A percentile compares a stretch with the other conserved stretches of the same genome.
Conservation (phyloP, 2,329 filamentous ascomycete genomes). For the Epichloe uncinata region DNA sequence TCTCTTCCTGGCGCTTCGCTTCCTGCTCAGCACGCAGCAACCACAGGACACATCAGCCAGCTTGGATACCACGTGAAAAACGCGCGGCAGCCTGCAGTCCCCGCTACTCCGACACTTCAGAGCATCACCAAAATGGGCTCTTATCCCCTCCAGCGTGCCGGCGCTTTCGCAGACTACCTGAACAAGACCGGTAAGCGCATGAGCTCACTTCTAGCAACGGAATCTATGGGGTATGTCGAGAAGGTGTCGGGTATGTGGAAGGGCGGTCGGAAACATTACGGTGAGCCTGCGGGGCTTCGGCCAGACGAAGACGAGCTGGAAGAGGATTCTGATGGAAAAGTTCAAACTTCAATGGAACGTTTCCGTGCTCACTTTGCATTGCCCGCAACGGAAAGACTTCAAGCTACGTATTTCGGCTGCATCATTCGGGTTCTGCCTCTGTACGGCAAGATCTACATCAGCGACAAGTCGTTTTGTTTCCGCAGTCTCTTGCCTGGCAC, state of each 20-base stretch:
- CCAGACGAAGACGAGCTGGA: conserved; percentile 43
- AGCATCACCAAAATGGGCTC: conserved; percentile 48
- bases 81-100: conserved; percentile 9
- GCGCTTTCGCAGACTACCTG: conserved; percentile 67
- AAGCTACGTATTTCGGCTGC: conserved; percentile 85
- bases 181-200: conserved; percentile 68
- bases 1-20: conserved; percentile 5
- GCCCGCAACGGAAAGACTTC: conserved; percentile 68
- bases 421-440: conserved; percentile 81
- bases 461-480: conserved; percentile 80
- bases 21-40: conserved; percentile 18
- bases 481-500: conserved; percentile 81
- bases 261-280: conserved; percentile 80
- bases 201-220: conserved; percentile 69
- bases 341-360: conserved; percentile 57
- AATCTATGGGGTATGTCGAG: conserved; percentile 92
- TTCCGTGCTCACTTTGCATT: conserved; percentile 86
- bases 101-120: conserved; percentile 31
- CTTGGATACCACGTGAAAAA: conserved; percentile 13
- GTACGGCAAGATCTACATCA: conserved; percentile 94
- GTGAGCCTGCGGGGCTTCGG: conserved; percentile 40
- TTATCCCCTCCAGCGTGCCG: conserved; percentile 73
- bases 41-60: conserved; percentile 25
- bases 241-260: conserved; percentile 98
- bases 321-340: conserved; percentile 49